phyloP scores from a whole-genome alignment of 2,329 filamentous ascomycete genomes.

The Apiospora saccharicola region DNA sequence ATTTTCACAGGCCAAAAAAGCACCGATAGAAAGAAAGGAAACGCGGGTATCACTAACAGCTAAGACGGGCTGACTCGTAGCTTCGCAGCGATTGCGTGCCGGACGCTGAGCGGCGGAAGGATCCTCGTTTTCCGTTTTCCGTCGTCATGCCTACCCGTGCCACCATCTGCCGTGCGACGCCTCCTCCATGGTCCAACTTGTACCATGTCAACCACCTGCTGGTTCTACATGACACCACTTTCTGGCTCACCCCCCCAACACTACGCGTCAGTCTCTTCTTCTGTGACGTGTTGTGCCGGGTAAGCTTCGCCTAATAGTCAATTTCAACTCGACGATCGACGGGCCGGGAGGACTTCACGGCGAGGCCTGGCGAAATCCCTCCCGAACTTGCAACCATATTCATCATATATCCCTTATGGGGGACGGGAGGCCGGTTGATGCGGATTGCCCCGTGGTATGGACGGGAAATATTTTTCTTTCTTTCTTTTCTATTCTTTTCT shows the following conservation, averaged over 20 bases:
- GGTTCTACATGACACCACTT: conserved; percentile 21
- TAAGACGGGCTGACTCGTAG: conserved; percentile 4
- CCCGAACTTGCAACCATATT: not conserved
- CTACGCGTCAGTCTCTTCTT: conserved; percentile 12
- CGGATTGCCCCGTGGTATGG: not conserved
- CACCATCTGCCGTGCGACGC: conserved; percentile 18
- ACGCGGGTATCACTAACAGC: not conserved
- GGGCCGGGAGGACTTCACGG: conserved; percentile 19
- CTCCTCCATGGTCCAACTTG: not conserved
- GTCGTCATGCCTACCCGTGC: conserved; percentile 5
- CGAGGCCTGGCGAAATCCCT: not conserved
- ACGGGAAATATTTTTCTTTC: not conserved
- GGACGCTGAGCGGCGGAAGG: not conserved
- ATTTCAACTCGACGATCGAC: conserved; percentile 22
- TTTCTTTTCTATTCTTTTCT: not conserved
- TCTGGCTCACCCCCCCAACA: not conserved
- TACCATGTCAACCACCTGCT: conserved; percentile 21
- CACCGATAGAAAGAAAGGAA: conserved; percentile 14
- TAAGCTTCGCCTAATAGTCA: conserved; percentile 5
- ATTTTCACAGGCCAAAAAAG: conserved; percentile 16
- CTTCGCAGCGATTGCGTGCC: not conserved
- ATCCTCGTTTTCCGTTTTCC: conserved; percentile 4
- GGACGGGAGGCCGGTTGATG: not conserved
- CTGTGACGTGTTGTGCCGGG: conserved; percentile 7
- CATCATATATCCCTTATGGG: not conserved